These are phyloP conservation scores for Phoenix roebelenii DNA, from an alignment of 176 grass and related monocot species.

Conservation along the genomic window DNA sequence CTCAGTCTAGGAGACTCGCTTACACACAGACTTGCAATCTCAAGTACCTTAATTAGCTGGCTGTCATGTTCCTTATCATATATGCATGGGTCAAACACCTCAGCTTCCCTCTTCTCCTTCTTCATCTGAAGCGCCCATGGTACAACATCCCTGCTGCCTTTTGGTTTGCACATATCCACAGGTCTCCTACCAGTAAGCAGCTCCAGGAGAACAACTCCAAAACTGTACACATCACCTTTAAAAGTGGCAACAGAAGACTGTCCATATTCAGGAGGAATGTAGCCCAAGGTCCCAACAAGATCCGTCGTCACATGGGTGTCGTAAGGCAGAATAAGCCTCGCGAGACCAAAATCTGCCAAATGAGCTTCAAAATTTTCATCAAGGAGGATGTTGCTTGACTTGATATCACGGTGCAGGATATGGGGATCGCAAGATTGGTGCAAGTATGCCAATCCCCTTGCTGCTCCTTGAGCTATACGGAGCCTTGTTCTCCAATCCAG, in stretches of 20 bases:
- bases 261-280: slow-evolving; percentile 82
- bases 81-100: slow-evolving; percentile 64
- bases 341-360: slow-evolving; percentile 81
- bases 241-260: slow-evolving; percentile 67
- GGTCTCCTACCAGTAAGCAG: slow-evolving; percentile 71
- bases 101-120: slow-evolving; percentile 48
- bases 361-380: slow-evolving; percentile 80
- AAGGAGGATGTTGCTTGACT: slow-evolving; percentile 92
- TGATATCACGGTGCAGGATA: slow-evolving; percentile 91
- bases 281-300: slow-evolving; percentile 73
- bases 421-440: slow-evolving; percentile 84
- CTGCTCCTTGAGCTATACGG: slow-evolving; percentile 60
- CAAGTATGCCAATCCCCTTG: slow-evolving; percentile 72
- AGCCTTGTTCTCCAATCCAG: slow-evolving; percentile 79
- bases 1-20: slow-evolving; percentile 53
- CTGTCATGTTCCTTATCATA: slow-evolving; percentile 32
- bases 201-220: slow-evolving; percentile 76
- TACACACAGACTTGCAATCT: slow-evolving; percentile 79
- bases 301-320: slow-evolving; percentile 95
- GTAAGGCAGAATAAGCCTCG: slow-evolving; percentile 57
- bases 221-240: slow-evolving; percentile 90
- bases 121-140: slow-evolving; percentile 91
- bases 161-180: slow-evolving; percentile 87
- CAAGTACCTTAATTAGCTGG: slow-evolving; percentile 49
- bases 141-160: slow-evolving; percentile 73